These are phyloP conservation scores for Alternaria gaisen DNA, from an alignment of 2,329 filamentous ascomycete species.

Conservation along the genomic window DNA sequence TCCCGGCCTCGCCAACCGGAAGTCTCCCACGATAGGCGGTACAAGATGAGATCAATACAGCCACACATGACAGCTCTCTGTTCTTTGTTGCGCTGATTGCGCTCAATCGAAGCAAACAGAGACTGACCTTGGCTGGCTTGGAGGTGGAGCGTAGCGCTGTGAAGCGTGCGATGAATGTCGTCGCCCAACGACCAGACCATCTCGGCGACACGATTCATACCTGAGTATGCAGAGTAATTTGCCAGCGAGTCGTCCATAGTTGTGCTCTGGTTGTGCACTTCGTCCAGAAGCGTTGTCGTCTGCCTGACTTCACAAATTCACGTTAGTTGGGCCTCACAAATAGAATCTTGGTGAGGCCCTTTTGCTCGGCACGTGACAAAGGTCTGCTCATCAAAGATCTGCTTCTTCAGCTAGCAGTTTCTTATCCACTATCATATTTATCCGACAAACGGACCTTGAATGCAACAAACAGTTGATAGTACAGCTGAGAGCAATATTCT, in stretches of 20 bases:
- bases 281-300: not conserved
- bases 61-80: constrained; percentile 31
- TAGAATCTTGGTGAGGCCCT: not conserved
- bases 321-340: not conserved
- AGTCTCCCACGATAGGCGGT: constrained; percentile 19
- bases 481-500: not conserved
- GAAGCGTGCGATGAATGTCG: constrained; percentile 17
- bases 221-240: constrained; percentile 4
- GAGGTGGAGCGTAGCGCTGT: constrained; percentile 19
- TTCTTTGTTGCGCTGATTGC: constrained; percentile 12
- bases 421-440: not conserved
- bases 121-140: constrained; percentile 20
- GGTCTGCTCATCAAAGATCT: not conserved
- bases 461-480: not conserved
- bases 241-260: constrained; percentile 1
- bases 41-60: constrained; percentile 37
- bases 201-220: constrained; percentile 7
- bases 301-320: not conserved
- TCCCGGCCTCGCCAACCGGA: constrained; percentile 36
- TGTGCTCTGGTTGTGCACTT: constrained; percentile 2
- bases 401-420: not conserved
- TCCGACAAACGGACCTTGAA: not conserved
- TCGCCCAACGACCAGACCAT: constrained; percentile 14
- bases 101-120: constrained; percentile 13
- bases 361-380: not conserved